Base-by-base conservation (phyloP, 805 yeast species). In the Yarrowia sp. region DNA sequence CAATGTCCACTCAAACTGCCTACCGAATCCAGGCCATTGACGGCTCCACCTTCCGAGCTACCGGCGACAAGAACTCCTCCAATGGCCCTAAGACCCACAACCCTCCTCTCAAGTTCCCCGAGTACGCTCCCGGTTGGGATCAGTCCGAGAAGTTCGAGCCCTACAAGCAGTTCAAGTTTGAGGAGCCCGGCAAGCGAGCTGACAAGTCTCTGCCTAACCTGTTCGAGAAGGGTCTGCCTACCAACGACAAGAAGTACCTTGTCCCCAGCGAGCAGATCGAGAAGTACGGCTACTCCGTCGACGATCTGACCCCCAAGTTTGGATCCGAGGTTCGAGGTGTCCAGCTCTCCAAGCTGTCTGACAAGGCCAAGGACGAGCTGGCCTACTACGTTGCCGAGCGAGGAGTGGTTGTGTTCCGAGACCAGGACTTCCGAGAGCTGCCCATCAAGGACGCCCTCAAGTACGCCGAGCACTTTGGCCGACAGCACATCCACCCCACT, bases 401-500 rank as follows among this genome's bases (percentile, higher is more conserved):
- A 71, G 92, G 92, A 71, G 90, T 89, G 42, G 90, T 87, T 47
- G 82, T 87, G 3, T 87, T 89, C 78, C 82, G 91, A 74, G 84
- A 87, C 70, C 94, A 89, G 77, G 91, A 89, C 75, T 83, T 89
- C 70, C 84, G 85, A 56, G 79, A 82, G 14, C 71, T 70, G 50
- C 70, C 75, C 14, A 70, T 73, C 65, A 73, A 71, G 40, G 71
- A 76, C 68, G 74, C 77, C 5, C 69, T 75, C 52, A 80, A 87
- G 46, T 87, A 81, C 77, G 91, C 89, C 60, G 78, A 77, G 55
- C 84, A 88, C 74, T 89, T 86, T 74, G 93, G 94, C 40, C 86
- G 87, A 42, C 81, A 86, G 69, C 92, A 89, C 76, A 82, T 87
- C 69, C 93, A 89, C 74, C 91, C 91, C 56, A 86, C 90, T 13